phyloP scores from a whole-genome alignment of 2,329 filamentous ascomycete genomes.

The Fusarium sp. region DNA sequence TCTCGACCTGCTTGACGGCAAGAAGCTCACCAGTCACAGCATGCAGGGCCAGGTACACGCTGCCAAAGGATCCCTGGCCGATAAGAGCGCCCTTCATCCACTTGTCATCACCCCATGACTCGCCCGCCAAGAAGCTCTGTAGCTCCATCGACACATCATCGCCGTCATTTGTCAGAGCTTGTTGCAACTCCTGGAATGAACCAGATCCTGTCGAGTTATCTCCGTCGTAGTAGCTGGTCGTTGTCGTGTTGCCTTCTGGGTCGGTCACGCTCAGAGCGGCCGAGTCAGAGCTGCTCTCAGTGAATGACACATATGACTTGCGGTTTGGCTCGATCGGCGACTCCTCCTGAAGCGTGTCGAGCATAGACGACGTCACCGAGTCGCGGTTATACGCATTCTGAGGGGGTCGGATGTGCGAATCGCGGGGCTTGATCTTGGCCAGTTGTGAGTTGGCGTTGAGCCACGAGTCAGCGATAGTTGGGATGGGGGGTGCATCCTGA shows the following conservation, averaged over 20 bases:
- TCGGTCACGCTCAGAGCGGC: slow-evolving; percentile 80
- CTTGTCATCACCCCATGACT: slow-evolving; percentile 96
- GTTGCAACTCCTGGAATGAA: slow-evolving; percentile 85
- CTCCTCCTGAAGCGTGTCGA: slow-evolving; percentile 93
- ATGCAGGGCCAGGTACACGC: slow-evolving; percentile 93
- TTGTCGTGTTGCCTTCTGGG: slow-evolving; percentile 76
- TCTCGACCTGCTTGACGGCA: slow-evolving; percentile 97
- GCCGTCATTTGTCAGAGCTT: slow-evolving; percentile 89
- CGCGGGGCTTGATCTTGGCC: slow-evolving; percentile 55
- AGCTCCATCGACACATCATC: slow-evolving; percentile 93
- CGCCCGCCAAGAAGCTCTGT: slow-evolving; percentile 88
- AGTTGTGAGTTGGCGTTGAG: slow-evolving; percentile 64
- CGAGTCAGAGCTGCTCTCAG: slow-evolving; percentile 79
- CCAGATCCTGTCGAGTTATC: slow-evolving; percentile 77
- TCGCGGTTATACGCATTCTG: slow-evolving; percentile 73
- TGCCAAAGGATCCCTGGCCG: slow-evolving; percentile 95
- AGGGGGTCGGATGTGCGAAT: slow-evolving; percentile 61
- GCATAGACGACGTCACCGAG: slow-evolving; percentile 87
- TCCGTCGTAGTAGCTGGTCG: slow-evolving; percentile 89
- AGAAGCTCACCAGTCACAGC: slow-evolving; percentile 97
- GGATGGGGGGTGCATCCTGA: slow-evolving; percentile 92
- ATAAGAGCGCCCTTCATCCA: slow-evolving; percentile 99
- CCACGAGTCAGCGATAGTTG: slow-evolving; percentile 96
- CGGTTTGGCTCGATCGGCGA: slow-evolving; percentile 87
- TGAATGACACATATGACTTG: slow-evolving; percentile 94